A percentile compares a stretch with the other conserved stretches of the same genome.
phyloP scores from a whole-genome alignment of 352 stramenopile species.

The Globisporangium camurandrum region DNA sequence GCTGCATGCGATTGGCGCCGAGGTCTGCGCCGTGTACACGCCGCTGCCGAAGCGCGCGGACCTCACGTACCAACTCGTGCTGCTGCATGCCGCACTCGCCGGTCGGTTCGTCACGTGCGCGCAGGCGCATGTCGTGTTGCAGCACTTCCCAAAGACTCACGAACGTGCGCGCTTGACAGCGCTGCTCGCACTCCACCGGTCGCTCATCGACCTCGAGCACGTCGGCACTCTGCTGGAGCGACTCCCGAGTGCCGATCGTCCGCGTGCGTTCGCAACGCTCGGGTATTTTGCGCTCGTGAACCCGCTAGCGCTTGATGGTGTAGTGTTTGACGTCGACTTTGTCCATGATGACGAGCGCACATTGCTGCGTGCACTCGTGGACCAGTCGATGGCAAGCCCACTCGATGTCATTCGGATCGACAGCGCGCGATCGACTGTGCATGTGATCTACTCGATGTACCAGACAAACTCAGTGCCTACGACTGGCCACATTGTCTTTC shows the following conservation, averaged over 20 bases:
- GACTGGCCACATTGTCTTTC: slow-evolving; percentile 46
- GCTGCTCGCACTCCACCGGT: slow-evolving; percentile 45
- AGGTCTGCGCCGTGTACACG: slow-evolving; percentile 67
- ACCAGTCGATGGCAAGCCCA: slow-evolving; percentile 49
- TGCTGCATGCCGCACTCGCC: slow-evolving; percentile 61
- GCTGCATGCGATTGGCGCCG: slow-evolving; percentile 39
- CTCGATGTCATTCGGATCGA: slow-evolving; percentile 73
- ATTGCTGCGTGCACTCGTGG: slow-evolving; percentile 49
- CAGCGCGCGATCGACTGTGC: slow-evolving; percentile 44
- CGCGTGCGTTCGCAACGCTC: slow-evolving; percentile 32
- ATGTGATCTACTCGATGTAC: slow-evolving; percentile 77
- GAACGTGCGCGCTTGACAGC: slow-evolving; percentile 44
- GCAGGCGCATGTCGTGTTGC: slow-evolving; percentile 49
- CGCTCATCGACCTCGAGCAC: slow-evolving; percentile 60
- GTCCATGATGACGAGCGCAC: slow-evolving; percentile 56
- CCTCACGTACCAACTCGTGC: slow-evolving; percentile 61
- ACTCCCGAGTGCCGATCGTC: slow-evolving; percentile 27
- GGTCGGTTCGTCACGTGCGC: slow-evolving; percentile 27
- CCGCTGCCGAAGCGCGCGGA: slow-evolving; percentile 59
- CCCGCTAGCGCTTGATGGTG: slow-evolving; percentile 51
- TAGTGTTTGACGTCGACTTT: slow-evolving; percentile 70
- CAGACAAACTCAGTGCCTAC: slow-evolving; percentile 54
- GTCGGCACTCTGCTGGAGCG: slow-evolving; percentile 52
- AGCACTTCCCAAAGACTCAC: slow-evolving; percentile 69
- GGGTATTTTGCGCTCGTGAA: slow-evolving; percentile 61